Evolutionary conservation across 345 rosid species (phyloP), one percentile per base, ranked within the genome.

Genomic region (Rhizophora apiculata): DNA sequence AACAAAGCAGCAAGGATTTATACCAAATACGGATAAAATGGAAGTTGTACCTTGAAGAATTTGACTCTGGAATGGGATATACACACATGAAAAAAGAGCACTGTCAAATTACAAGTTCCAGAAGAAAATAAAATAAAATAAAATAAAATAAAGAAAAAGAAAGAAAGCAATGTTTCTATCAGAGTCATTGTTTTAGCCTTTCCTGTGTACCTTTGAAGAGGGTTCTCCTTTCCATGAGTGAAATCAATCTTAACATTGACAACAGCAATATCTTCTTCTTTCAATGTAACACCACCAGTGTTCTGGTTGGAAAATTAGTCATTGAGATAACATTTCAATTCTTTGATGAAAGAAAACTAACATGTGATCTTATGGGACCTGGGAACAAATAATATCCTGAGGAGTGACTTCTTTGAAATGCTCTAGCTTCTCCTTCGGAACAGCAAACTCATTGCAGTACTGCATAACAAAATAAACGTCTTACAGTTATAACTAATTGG

Each of bases 231-330:
- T 74, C 86, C 86, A 48, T 80, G 81, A 52, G 88, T 85, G 70
- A 82, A 80, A 76, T 85, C 81, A 57, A 82, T 85, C 68, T 75
- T 79, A n/a, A 72, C 66, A 68, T 49, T 77, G 69, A 74, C 70
- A 37, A 85, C 88, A 30, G 68, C 72, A 74, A 81, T 68, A 81
- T 85, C 88, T 61, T 85, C 88, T 74, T 85, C 85, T 65, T 81
- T 77, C 26, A 85, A 64, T 22, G 75, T 63, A 51, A 64, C 26
- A 30, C 52, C 70, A 16, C 69, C 70, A 48, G 67, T 37, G 60
- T 9, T 79, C 83, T 82, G 76, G 51, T 70, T 63, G 51, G 20
- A 65, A 81, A 65, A 31, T 67, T 26, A 65, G n/a, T 53, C 21
- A 27, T 61, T 48, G 53, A 72, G 70, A 60, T 24, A 68, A 51